Conservation (phyloP, 805 yeast genomes). For the Wickerhamomyces ciferrii region DNA sequence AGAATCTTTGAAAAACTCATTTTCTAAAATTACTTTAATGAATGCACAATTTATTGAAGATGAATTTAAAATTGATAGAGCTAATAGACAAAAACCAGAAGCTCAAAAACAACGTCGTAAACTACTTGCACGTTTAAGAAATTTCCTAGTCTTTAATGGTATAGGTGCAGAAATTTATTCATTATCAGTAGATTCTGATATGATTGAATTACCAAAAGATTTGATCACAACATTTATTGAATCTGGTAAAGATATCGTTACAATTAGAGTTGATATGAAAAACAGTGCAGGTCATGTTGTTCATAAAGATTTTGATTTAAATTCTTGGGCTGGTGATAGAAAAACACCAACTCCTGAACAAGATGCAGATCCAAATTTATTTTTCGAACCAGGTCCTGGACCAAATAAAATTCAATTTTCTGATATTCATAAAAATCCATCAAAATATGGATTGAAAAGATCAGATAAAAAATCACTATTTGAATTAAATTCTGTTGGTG, state of each 20-base stretch:
- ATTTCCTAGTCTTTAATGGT: constrained; percentile 18
- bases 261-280: constrained; percentile 22
- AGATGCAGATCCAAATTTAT: constrained; percentile 7
- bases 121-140: constrained; percentile 18
- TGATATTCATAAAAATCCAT: constrained; percentile 6
- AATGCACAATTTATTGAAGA: constrained; percentile 31
- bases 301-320: constrained; percentile 26
- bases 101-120: constrained; percentile 20
- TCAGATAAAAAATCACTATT: constrained; percentile 1
- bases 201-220: constrained; percentile 19
- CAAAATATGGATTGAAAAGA: constrained; percentile 7
- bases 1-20: constrained; percentile 6
- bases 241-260: constrained; percentile 25
- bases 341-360: constrained; percentile 19
- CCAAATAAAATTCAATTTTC: constrained; percentile 6
- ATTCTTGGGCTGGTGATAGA: constrained; percentile 29
- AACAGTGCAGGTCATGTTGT: constrained; percentile 8
- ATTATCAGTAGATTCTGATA: constrained; percentile 27
- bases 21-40: constrained; percentile 22
- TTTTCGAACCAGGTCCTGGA: constrained; percentile 13
- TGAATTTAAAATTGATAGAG: constrained; percentile 11
- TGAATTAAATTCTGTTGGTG: constrained; percentile 43
- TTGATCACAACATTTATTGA: constrained; percentile 20
- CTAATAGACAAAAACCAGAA: constrained; percentile 12
- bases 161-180: constrained; percentile 23